These are phyloP conservation scores for Tetrahymena thermophila DNA, from an alignment of 73 alveolate species.

Conservation along the genomic window DNA sequence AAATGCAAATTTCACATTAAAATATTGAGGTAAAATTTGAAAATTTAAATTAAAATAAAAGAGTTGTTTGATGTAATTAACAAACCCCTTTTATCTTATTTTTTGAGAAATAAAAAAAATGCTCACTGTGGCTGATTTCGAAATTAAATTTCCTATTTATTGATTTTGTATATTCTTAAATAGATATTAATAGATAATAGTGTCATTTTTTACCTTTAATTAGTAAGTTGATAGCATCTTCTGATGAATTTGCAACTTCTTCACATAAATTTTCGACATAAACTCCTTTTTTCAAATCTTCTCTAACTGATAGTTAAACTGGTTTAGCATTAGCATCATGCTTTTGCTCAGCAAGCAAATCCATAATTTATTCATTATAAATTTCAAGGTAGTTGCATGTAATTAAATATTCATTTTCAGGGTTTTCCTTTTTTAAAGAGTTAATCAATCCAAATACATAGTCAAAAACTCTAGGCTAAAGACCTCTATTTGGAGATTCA, in stretches of 20 bases:
- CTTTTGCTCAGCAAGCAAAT: conserved; percentile 52
- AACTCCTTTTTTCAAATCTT: conserved; percentile 66
- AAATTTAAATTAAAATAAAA: no score
- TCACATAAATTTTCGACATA: conserved; percentile 71
- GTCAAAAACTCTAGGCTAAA: conserved; percentile 32
- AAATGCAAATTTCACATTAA: background rate
- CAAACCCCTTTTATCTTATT: background rate
- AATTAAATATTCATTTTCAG: conserved; percentile 64
- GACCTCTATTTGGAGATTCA: conserved; percentile 17
- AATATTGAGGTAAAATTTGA: background rate
- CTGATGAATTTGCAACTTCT: conserved; percentile 65
- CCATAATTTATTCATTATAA: conserved; percentile 88
- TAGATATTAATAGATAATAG: background rate
- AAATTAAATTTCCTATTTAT: no score
- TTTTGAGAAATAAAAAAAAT: no score
- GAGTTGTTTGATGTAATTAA: background rate
- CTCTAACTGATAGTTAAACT: conserved; percentile 62
- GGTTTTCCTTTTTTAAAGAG: conserved; percentile 17
- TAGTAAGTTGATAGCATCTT: conserved; percentile 77
- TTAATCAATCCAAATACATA: conserved; percentile 19
- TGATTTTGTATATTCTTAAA: no score
- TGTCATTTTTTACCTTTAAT: conserved; percentile 68
- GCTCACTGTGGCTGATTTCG: background rate
- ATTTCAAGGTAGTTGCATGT: conserved; percentile 82
- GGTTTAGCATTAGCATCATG: conserved; percentile 47